These are phyloP conservation scores for Albatrellus sp. DNA, from an alignment of 1,284 basidiomycete genomes.

Conservation along the genomic window DNA sequence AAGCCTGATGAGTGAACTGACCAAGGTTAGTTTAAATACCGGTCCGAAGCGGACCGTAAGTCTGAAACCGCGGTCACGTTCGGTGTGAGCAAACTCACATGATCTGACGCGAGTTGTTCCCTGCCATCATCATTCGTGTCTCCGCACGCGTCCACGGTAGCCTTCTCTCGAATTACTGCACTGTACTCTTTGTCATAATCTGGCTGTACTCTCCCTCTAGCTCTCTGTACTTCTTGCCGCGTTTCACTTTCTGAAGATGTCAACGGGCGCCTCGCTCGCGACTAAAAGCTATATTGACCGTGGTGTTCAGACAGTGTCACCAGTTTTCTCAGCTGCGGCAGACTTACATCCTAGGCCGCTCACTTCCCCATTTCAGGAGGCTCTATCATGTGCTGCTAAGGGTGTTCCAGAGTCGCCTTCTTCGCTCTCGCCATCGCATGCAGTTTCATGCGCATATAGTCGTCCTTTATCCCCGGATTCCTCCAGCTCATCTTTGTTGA, in stretches of 20 bases:
- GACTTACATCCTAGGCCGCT: neutral
- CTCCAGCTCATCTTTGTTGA: neutral
- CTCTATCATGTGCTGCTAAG: neutral
- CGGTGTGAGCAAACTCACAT: neutral
- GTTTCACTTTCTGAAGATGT: no score
- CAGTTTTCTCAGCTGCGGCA: neutral
- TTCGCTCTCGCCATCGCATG: slow-evolving; percentile 1
- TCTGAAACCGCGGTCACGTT: slow-evolving; percentile 3
- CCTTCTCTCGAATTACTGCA: no score
- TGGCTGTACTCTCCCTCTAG: no score
- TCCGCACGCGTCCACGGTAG: no score
- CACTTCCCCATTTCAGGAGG: neutral
- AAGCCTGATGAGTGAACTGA: neutral
- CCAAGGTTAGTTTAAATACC: neutral
- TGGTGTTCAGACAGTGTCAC: slow-evolving; percentile 10
- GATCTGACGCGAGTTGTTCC: slow-evolving; percentile 6
- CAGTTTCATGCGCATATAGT: slow-evolving; percentile 11
- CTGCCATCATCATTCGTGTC: slow-evolving; percentile 1
- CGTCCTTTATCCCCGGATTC: slow-evolving; percentile 1
- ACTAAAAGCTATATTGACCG: slow-evolving; percentile 9
- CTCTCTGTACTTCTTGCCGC: no score
- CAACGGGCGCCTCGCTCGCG: no score
- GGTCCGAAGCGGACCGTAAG: no score
- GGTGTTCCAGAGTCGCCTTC: slow-evolving; percentile 2
- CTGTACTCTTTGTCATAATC: no score